These are phyloP conservation scores for Pseudomassariella vexata DNA, from an alignment of 2,329 filamentous ascomycete genomes.

Conservation along the genomic window DNA sequence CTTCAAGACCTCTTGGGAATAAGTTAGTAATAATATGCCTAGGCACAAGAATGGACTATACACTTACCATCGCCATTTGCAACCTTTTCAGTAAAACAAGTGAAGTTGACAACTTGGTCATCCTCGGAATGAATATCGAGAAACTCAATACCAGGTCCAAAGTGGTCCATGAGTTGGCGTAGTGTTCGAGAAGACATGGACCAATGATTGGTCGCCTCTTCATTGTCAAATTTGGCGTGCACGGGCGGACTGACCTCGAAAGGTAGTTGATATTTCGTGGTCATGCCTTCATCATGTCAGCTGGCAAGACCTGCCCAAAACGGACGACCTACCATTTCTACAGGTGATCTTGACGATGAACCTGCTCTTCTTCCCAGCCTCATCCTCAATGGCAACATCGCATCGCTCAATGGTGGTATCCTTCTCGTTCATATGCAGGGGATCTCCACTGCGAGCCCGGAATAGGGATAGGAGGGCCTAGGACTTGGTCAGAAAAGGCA, in stretches of 20 bases:
- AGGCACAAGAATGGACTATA: not conserved
- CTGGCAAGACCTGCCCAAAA: constrained; percentile 4
- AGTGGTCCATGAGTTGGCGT: constrained; percentile 73
- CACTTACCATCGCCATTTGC: constrained; percentile 56
- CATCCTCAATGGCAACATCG: constrained; percentile 68
- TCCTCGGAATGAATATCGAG: constrained; percentile 72
- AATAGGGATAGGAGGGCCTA: constrained; percentile 69
- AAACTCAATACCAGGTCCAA: constrained; percentile 74
- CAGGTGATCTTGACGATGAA: constrained; percentile 70
- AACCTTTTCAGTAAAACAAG: constrained; percentile 76
- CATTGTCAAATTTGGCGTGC: constrained; percentile 68
- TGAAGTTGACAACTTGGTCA: constrained; percentile 68
- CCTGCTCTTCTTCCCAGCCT: constrained; percentile 63
- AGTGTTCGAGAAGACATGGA: constrained; percentile 65
- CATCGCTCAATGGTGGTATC: constrained; percentile 69
- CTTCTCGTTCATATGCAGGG: constrained; percentile 50
- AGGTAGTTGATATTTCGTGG: constrained; percentile 70
- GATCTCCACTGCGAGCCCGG: constrained; percentile 59
- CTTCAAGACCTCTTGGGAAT: constrained; percentile 60
- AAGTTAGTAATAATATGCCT: constrained; percentile 8
- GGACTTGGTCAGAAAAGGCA: no score
- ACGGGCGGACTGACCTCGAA: constrained; percentile 71
- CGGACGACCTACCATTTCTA: constrained; percentile 51
- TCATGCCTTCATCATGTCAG: constrained; percentile 48
- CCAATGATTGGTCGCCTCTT: constrained; percentile 64